Conservation (phyloP, 2,329 filamentous ascomycete genomes). For the Fusarium sp. region DNA sequence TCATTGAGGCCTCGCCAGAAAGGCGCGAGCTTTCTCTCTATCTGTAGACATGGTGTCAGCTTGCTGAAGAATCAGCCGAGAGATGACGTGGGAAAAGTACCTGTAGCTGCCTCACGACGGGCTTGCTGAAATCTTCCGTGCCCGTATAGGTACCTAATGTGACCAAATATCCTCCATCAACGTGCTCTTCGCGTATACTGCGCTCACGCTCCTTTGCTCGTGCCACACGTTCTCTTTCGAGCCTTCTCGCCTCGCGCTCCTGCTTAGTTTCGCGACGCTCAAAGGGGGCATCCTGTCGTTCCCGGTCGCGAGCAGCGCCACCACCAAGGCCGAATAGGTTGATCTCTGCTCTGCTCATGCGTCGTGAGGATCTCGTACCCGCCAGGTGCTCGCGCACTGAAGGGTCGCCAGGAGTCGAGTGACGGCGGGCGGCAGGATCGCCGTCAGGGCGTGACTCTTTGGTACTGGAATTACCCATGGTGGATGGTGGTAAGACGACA, state of each 20-base stretch:
- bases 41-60: conserved; percentile 67
- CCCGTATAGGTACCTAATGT: conserved; percentile 96
- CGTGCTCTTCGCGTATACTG: conserved; percentile 91
- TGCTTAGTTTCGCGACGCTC: conserved; percentile 89
- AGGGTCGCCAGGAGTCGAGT: conserved; percentile 42
- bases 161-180: conserved; percentile 95
- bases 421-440: conserved; percentile 44
- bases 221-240: conserved; percentile 84
- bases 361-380: conserved; percentile 44
- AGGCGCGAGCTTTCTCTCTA: conserved; percentile 91
- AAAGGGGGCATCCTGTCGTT: conserved; percentile 62
- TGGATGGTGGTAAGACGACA: conserved; percentile 21
- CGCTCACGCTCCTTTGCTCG: conserved; percentile 89
- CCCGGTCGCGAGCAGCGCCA: conserved; percentile 56
- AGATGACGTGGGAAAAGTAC: conserved; percentile 64
- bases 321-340: conserved; percentile 62
- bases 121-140: conserved; percentile 93
- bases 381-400: conserved; percentile 43
- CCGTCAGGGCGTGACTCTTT: conserved; percentile 57
- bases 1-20: conserved; percentile 97
- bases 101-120: conserved; percentile 89
- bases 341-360: conserved; percentile 63
- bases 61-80: neutral
- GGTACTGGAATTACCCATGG: conserved; percentile 59
- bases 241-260: conserved; percentile 88